A percentile compares a stretch with the other conserved stretches of the same genome.
Evolutionary conservation across 805 yeast species (phyloP).

Genomic region (Metschnikowia continentalis): DNA sequence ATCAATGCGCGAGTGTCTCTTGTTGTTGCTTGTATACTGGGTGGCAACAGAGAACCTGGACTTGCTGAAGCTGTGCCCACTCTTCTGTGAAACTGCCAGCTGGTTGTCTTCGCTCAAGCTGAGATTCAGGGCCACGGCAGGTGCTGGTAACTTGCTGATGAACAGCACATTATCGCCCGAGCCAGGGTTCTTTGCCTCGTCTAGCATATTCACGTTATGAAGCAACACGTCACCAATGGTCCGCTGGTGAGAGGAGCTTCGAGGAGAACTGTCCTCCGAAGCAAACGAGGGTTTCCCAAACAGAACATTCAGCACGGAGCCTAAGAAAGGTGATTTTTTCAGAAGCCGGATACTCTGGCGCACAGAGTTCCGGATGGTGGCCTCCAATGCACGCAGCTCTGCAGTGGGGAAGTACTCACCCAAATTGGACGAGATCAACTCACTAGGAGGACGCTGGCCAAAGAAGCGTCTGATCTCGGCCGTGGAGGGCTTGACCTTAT

Average conservation of each 20-base stretch:
- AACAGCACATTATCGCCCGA: constrained; percentile 24
- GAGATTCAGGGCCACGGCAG: constrained; percentile 9
- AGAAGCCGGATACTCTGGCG: constrained; percentile 68
- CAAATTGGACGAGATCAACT: constrained; percentile 81
- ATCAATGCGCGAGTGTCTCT: constrained; percentile 45
- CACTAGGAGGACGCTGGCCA: constrained; percentile 93
- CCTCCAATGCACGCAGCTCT: constrained; percentile 62
- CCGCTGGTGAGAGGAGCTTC: constrained; percentile 21
- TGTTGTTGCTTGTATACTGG: constrained; percentile 18
- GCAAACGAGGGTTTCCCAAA: constrained; percentile 20
- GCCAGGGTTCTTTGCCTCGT: constrained; percentile 33
- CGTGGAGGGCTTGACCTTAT: constrained; percentile 15
- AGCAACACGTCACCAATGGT: constrained; percentile 65
- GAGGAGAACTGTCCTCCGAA: constrained; percentile 10
- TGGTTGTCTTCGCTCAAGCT: constrained; percentile 5
- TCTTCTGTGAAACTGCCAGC: constrained; percentile 8
- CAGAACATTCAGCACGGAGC: constrained; percentile 12
- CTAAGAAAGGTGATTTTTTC: constrained; percentile 27
- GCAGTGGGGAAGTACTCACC: constrained; percentile 91
- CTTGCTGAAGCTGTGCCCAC: constrained; percentile 3
- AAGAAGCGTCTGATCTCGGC: constrained; percentile 47
- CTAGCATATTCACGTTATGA: constrained; percentile 53
- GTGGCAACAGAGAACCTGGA: constrained; percentile 16
- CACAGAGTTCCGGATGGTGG: constrained; percentile 80
- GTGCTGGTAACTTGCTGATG: constrained; percentile 24